Conservation (phyloP, 495 filamentous ascomycete species). For the Podospora conica region DNA sequence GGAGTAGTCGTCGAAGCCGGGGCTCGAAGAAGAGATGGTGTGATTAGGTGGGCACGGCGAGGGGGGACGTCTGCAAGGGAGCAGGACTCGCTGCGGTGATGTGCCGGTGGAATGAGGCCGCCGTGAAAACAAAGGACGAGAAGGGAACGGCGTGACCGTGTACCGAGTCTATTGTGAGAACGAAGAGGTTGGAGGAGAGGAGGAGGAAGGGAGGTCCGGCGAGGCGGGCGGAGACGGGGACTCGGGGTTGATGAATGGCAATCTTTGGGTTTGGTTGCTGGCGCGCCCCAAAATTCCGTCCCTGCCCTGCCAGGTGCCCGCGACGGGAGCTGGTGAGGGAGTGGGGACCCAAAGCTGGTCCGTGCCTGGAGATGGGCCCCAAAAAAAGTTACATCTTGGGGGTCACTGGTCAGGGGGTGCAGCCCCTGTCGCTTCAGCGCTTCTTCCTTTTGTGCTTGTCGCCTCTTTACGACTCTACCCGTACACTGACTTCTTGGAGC, state of each 20-base stretch:
- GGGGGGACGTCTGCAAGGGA: constrained; percentile 20
- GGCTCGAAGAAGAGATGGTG: background rate
- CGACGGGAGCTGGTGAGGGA: constrained; percentile 14
- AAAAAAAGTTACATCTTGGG: constrained; percentile 11
- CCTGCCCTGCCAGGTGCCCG: constrained; percentile 5
- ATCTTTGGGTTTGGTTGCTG: constrained; percentile 11
- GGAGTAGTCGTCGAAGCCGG: background rate
- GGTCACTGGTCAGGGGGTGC: background rate
- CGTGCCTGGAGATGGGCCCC: background rate
- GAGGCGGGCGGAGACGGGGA: constrained; percentile 12
- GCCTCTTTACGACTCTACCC: background rate
- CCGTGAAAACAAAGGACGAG: constrained; percentile 20
- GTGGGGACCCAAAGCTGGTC: constrained; percentile 16
- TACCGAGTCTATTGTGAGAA: constrained; percentile 11
- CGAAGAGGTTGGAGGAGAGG: constrained; percentile 9
- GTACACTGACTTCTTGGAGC: background rate
- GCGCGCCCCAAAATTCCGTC: constrained; percentile 11
- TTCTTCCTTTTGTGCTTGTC: constrained; percentile 5
- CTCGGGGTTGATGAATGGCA: constrained; percentile 22
- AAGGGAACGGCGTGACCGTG: constrained; percentile 20
- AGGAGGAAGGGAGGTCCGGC: constrained; percentile 11
- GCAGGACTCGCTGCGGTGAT: constrained; percentile 6
- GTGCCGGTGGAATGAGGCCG: constrained; percentile 14
- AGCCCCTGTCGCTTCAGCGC: background rate
- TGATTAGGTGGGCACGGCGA: background rate